Base-by-base conservation (phyloP, 2,329 filamentous ascomycete genomes). In the Scytalidium sp. region DNA sequence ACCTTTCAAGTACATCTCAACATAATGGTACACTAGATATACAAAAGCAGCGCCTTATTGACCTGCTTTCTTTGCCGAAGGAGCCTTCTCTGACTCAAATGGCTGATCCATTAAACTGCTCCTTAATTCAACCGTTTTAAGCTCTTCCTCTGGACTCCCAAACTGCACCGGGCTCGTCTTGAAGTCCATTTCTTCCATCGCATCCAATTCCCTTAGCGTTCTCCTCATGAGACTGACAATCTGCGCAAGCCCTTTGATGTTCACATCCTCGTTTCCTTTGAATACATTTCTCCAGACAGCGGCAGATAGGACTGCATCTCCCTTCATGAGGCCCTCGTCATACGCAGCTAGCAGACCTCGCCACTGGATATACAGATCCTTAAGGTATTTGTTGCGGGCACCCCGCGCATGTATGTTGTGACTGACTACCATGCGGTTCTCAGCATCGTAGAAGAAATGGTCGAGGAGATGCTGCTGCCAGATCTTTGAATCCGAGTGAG, bases 221-320 rank as follows among this genome's bases (percentile, higher is more conserved):
- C 76, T 73, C 52, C 84, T 74, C 69, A 88, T 76, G 64, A 84
- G 88, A 27, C 74, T 77, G 20, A 85, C 81, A 47, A 89, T 79
- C 52, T 74, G 68, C 3, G 82, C 84, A 49, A 89, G 63, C 59
- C 78, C 76, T 44, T 71, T 71, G 60, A 83, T 74, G 67, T 88
- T 80, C 17, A 85, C 75, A 49, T 85, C 76, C 51, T 81, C 75
- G 42, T 73, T 74, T 19, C 82, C 90, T 72, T 93, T 91, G 76
- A 90, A 96, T 49, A 99, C 66, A 69, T 97, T 97, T 63, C 94
- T 80, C 94, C 94, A 99, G 43, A 99, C 76, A 8, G 94, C 94
- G 40, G 87, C 78, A 3, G 86, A 89, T 13, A 94, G 76, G 49
- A 89, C 81, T 13, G 88, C 85, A 65, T 95, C 90, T 9, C 87